Conservation (phyloP, 768 basidiomycete genomes). For the Albatrellus ellisii region DNA sequence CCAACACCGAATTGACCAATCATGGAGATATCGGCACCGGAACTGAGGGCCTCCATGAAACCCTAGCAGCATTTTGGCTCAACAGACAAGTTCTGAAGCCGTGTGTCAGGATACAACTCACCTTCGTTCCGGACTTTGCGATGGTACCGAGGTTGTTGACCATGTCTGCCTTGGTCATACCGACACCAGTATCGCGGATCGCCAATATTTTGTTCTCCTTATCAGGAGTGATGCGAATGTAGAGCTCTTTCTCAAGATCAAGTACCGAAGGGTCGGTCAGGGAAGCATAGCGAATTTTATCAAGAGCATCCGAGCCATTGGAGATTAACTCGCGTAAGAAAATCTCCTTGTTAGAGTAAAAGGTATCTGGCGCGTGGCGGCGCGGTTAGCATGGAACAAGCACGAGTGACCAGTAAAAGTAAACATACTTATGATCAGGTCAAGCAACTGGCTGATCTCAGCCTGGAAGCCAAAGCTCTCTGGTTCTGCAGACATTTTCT, state of each 20-base stretch:
- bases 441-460: conserved; percentile 97
- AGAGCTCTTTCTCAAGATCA: conserved; percentile 85
- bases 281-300: conserved; percentile 97
- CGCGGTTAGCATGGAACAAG: conserved; percentile 8
- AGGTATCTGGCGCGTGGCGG: conserved; percentile 59
- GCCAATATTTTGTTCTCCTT: conserved; percentile 87
- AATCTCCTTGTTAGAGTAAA: conserved; percentile 99
- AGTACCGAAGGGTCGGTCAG: conserved; percentile 87
- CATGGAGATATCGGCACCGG: conserved; percentile 88
- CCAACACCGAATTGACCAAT: conserved; percentile 99
- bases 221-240: conserved; percentile 89
- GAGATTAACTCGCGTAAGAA: conserved; percentile 98
- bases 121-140: conserved; percentile 91
- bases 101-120: too few relatives aligned
- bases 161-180: conserved; percentile 99
- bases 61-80: conserved; percentile 35
- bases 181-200: conserved; percentile 93
- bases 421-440: conserved; percentile 90
- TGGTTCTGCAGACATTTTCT: conserved; percentile 41
- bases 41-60: conserved; percentile 97
- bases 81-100: conserved; percentile 1
- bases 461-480: conserved; percentile 97
- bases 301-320: conserved; percentile 94
- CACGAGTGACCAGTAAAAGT: not conserved
- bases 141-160: conserved; percentile 99